These are phyloP conservation scores for Lactarius indigo DNA, from an alignment of 768 basidiomycete species.

Conservation along the genomic window DNA sequence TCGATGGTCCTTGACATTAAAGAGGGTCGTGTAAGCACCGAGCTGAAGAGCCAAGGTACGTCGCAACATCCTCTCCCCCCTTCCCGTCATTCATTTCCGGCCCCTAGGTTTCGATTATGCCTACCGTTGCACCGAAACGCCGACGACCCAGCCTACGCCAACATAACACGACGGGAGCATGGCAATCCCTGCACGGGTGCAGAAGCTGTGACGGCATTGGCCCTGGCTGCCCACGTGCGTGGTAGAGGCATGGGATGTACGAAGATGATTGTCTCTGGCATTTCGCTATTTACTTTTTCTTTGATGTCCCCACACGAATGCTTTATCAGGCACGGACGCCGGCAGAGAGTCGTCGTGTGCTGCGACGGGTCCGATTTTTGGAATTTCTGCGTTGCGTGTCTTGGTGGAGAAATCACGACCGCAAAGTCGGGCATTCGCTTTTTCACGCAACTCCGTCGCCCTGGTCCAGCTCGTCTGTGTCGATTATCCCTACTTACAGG, in stretches of 20 bases:
- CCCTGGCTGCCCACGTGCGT: neutral
- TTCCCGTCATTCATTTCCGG: neutral
- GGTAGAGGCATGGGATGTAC: neutral
- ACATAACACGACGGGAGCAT: slow-evolving; percentile 32
- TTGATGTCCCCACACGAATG: neutral
- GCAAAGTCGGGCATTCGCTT: slow-evolving; percentile 5
- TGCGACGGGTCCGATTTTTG: neutral
- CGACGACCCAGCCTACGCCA: slow-evolving; percentile 54
- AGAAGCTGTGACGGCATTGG: neutral
- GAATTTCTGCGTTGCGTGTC: neutral
- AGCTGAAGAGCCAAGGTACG: slow-evolving; percentile 88
- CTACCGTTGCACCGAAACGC: slow-evolving; percentile 71
- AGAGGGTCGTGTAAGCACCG: slow-evolving; percentile 88
- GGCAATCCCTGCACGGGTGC: neutral
- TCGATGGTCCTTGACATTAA: slow-evolving; percentile 83
- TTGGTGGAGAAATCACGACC: slow-evolving; percentile 9
- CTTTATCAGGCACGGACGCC: no score
- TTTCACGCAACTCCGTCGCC: neutral
- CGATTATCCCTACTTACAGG: no score
- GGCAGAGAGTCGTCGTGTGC: neutral
- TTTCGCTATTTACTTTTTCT: neutral
- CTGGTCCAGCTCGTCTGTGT: no score
- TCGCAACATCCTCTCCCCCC: slow-evolving; percentile 16
- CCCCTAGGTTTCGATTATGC: slow-evolving; percentile 89
- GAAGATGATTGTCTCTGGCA: neutral